Base-by-base conservation (phyloP, 331 rosid genomes). In the Rosa hybrid region DNA sequence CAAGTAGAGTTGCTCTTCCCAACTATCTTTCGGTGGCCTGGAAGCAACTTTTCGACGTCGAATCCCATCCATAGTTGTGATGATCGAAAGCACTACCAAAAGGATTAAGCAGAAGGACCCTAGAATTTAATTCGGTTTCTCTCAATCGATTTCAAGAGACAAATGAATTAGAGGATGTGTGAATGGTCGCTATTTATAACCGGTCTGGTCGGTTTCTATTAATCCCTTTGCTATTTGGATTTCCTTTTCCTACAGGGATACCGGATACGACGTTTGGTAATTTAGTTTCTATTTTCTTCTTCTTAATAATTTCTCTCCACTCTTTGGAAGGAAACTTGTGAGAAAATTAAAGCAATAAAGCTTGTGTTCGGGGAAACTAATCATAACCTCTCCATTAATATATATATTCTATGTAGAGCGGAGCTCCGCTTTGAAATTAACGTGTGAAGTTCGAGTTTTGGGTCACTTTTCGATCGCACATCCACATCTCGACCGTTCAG, bases 1-100 rank as follows among this genome's bases (percentile, higher is more conserved):
- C 3, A 42, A 17, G 78, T 92, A 91, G 80, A 92, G 91, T 57
- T 85, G 81, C 84, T 82, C 93, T 75, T 92, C 98, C 98, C 98
- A 94, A 27, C 18, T 11, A 6, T 27, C 68, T 21, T 57, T 57
- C 64, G 64, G 64, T n/a, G 64, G 64, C 64, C 4, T 57, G 64
- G 30, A 57, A 57, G 64, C 64, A 57, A 57, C 30, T n/a, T 57
- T 4, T n/a, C 0, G 30, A 57, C 23, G 64, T 57, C 13, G 64
- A 57, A n/a, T n/a, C 13, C 9, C 23, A 21, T 4, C 30, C 27
- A 57, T 57, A n/a, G 30, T 21, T 57, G 30, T n/a, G 64, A 57
- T 57, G 64, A 57, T 14, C 18, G 56, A 14, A 4, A 50, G 20
- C 18, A 14, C 56, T 12, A 50, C 18, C 16, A 14, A 50, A 50